phyloP scores from a whole-genome alignment of 805 yeast genomes.

The Kodamaea kakaduensis region DNA sequence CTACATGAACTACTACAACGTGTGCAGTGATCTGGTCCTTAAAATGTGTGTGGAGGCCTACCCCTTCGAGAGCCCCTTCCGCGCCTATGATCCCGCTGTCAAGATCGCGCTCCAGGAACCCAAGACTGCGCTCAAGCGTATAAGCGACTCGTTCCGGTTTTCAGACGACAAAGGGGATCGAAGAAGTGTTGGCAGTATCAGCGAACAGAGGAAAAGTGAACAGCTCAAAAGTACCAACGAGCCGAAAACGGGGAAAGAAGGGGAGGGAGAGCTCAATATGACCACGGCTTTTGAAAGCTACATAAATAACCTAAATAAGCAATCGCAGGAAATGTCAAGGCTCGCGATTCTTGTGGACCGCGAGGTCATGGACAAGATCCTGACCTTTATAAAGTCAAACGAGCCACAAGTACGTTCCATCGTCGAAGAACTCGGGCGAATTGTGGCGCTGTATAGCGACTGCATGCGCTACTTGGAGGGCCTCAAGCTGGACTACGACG shows the following conservation, averaged over 20 bases:
- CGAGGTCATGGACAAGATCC: conserved; percentile 30
- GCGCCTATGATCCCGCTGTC: conserved; percentile 10
- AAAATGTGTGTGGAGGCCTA: conserved; percentile 23
- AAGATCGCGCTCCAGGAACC: conserved; percentile 3
- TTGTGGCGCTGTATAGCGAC: conserved; percentile 24
- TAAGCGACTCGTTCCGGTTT: conserved; percentile 10
- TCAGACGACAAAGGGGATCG: neutral
- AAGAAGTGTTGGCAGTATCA: too few relatives aligned
- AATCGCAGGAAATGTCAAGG: conserved; percentile 20
- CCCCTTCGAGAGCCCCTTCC: conserved; percentile 21
- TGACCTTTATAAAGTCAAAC: conserved; percentile 31
- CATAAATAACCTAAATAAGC: conserved; percentile 19
- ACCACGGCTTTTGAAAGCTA: conserved; percentile 14
- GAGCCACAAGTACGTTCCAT: conserved; percentile 30
- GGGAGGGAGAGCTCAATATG: conserved; percentile 3
- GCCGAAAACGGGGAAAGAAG: neutral
- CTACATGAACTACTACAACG: conserved; percentile 33
- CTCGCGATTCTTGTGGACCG: conserved; percentile 34
- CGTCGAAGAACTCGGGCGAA: conserved; percentile 20
- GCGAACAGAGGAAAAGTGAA: too few relatives aligned
- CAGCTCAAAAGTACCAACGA: neutral
- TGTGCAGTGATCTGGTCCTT: conserved; percentile 32
- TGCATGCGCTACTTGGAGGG: conserved; percentile 25
- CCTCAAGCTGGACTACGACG: conserved; percentile 27
- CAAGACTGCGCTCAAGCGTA: conserved; percentile 8